These are phyloP conservation scores for Phytophthora litchii DNA, from an alignment of 352 stramenopile genomes.

Conservation along the genomic window DNA sequence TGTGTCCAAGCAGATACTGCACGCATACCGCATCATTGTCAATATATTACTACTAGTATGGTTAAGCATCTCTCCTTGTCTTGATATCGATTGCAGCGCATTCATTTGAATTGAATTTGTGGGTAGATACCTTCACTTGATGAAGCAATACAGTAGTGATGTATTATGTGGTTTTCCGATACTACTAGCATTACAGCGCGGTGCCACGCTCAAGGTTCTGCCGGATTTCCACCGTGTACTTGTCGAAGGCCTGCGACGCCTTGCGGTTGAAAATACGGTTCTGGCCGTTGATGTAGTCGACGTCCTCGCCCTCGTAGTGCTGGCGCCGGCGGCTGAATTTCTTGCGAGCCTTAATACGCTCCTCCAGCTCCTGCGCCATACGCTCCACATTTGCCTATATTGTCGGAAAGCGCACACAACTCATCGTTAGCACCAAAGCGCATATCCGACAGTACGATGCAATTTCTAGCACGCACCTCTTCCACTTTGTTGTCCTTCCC, in stretches of 20 bases:
- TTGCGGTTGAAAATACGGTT: constrained; percentile 99
- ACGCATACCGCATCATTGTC: constrained; percentile 13
- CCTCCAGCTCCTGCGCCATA: constrained; percentile 76
- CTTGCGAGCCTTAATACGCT: constrained; percentile 73
- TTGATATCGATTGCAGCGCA: background rate
- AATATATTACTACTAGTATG: constrained; percentile 27
- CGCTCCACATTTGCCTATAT: constrained; percentile 65
- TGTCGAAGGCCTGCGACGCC: constrained; percentile 96
- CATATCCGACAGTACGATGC: background rate
- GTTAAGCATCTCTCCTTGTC: background rate
- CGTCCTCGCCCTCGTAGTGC: constrained; percentile 90
- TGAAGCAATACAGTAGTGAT: background rate
- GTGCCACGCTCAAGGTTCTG: constrained; percentile 98
- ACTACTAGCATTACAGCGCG: constrained; percentile 79
- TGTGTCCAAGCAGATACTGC: constrained; percentile 12
- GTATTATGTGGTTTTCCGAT: background rate
- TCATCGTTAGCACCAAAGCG: constrained; percentile 3
- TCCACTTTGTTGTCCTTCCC: constrained; percentile 60
- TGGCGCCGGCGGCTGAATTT: constrained; percentile 80
- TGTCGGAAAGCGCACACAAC: background rate
- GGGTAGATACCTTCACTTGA: too few species aligned
- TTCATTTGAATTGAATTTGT: background rate
- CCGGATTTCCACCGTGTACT: constrained; percentile 97
- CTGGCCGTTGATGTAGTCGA: constrained; percentile 98
- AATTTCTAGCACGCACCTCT: constrained; percentile 39